Evolutionary conservation across 148 eudicot genomes (phyloP).

Genomic region (Rhododendron molle): DNA sequence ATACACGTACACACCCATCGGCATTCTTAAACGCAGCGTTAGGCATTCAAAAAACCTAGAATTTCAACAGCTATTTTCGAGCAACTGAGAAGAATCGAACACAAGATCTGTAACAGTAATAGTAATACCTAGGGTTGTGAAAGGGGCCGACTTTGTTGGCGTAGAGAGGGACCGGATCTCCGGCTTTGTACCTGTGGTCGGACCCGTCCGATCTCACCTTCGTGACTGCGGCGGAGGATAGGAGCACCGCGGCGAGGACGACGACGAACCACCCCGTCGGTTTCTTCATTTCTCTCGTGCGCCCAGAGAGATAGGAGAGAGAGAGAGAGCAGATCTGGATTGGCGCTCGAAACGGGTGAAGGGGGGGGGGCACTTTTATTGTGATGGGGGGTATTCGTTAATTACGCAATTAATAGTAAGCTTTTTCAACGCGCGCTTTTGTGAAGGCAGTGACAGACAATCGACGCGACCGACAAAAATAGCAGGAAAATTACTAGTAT

Average conservation of each 20-base stretch:
- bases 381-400: neutral
- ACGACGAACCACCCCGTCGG: slow-evolving; percentile 14
- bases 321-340: neutral
- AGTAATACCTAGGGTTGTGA: slow-evolving; percentile 58
- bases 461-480: neutral
- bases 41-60: neutral
- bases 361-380: neutral
- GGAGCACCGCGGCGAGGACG: slow-evolving; percentile 13
- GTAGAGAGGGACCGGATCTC: slow-evolving; percentile 64
- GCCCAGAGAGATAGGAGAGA: neutral
- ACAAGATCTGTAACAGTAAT: neutral
- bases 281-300: neutral
- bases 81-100: neutral
- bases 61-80: neutral
- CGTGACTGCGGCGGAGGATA: slow-evolving; percentile 5
- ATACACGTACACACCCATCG: neutral
- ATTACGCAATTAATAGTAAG: neutral
- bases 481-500: neutral
- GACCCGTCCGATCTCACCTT: slow-evolving; percentile 52
- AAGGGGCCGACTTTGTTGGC: slow-evolving; percentile 78
- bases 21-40: neutral
- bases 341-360: neutral
- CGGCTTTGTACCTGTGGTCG: slow-evolving; percentile 63
- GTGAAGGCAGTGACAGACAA: neutral
- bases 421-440: neutral